These are phyloP conservation scores for Asterophora parasitica DNA, from an alignment of 768 basidiomycete genomes.

Conservation along the genomic window DNA sequence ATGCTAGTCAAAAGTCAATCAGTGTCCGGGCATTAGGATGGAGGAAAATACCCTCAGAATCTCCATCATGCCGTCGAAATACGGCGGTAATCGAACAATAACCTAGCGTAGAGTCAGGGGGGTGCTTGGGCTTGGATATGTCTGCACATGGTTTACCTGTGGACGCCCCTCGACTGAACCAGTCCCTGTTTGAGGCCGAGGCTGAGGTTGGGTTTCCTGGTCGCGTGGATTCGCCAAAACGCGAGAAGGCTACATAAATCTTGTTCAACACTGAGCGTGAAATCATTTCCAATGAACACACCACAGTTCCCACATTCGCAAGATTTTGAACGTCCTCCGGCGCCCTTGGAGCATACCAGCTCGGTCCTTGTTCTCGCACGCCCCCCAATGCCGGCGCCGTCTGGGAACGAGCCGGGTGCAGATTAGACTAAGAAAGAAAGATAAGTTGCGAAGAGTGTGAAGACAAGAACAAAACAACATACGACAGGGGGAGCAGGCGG, in stretches of 20 bases:
- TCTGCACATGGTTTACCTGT: conserved; percentile 38
- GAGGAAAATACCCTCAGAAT: conserved; percentile 50
- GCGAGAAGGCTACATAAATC: conserved; percentile 15
- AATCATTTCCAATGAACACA: not conserved
- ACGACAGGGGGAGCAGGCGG: conserved; percentile 19
- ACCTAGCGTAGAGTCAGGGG: conserved; percentile 34
- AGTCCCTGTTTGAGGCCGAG: conserved; percentile 3
- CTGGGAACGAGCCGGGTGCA: conserved; percentile 16
- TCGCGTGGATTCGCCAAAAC: conserved; percentile 17
- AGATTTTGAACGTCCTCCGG: not conserved
- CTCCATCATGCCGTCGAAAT: conserved; percentile 67
- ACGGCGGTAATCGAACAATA: conserved; percentile 52
- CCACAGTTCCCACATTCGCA: conserved; percentile 4
- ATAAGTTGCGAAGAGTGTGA: not conserved
- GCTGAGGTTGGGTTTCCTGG: conserved; percentile 11
- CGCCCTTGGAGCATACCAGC: conserved; percentile 29
- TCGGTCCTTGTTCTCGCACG: conserved; percentile 3
- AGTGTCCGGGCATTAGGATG: not conserved
- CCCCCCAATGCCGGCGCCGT: conserved; percentile 24
- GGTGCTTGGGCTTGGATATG: not conserved
- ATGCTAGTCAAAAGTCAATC: conserved; percentile 42
- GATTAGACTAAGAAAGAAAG: conserved; percentile 9
- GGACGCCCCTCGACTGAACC: conserved; percentile 19
- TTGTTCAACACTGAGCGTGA: not conserved
- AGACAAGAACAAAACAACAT: not conserved